Conservation (phyloP, 306 rosid species). For the Quercus agrifolia region DNA sequence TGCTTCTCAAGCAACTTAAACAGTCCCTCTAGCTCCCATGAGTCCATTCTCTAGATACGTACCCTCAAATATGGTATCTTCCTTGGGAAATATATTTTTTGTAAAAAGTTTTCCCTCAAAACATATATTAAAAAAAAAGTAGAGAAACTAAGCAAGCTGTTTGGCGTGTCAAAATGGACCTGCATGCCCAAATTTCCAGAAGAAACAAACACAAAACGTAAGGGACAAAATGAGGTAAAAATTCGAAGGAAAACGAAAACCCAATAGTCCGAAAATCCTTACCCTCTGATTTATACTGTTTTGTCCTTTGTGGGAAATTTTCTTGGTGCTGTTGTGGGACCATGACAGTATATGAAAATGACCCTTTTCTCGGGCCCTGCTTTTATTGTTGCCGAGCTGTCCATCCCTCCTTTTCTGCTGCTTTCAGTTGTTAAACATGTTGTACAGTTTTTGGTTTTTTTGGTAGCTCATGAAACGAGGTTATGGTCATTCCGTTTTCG, state of each 20-base stretch:
- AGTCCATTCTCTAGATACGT: background rate
- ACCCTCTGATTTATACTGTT: background rate
- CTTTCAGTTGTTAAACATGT: conserved; percentile 8
- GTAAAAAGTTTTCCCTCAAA: too few relatives aligned
- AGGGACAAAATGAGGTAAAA: background rate
- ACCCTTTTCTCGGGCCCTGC: background rate
- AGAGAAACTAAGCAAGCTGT: background rate
- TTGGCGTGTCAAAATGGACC: conserved; percentile 27
- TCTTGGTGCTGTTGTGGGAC: background rate
- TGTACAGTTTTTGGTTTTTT: conserved; percentile 15
- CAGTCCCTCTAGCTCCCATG: background rate
- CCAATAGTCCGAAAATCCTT: background rate
- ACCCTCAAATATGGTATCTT: background rate
- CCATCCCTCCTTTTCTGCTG: background rate
- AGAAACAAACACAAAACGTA: background rate
- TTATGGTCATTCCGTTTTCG: conserved; percentile 14
- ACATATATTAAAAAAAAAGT: too few relatives aligned
- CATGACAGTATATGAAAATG: too few relatives aligned
- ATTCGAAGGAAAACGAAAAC: background rate
- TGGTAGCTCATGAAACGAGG: conserved; percentile 33
- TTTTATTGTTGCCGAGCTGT: conserved; percentile 7
- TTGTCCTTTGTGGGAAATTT: background rate
- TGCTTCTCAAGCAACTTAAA: background rate
- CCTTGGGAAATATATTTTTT: conserved; percentile 21
- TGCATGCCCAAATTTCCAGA: background rate